These are phyloP conservation scores for Pseudonitzschia multistriata DNA, from an alignment of 108 stramenopile genomes.

Conservation along the genomic window DNA sequence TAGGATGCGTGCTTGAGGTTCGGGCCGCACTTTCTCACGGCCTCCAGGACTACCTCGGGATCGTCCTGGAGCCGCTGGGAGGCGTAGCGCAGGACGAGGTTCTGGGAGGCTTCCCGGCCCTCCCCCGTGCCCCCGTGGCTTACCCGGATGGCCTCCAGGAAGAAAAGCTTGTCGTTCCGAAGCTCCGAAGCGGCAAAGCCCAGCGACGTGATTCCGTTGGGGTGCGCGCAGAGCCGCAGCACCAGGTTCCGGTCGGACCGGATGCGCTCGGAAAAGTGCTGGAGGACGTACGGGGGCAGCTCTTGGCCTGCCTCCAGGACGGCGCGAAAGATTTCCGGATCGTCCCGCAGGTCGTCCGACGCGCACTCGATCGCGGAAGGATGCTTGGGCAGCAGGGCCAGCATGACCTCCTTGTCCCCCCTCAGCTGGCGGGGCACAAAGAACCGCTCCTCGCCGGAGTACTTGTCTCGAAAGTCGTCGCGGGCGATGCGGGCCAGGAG, in stretches of 20 bases:
- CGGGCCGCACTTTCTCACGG: constrained; percentile 30
- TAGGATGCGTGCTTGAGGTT: constrained; percentile 39
- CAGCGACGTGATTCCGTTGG: constrained; percentile 14
- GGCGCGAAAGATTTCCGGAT: constrained; percentile 21
- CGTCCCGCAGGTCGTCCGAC: constrained; percentile 21
- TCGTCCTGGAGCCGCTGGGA: constrained; percentile 36
- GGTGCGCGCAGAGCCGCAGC: constrained; percentile 15
- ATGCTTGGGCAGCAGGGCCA: constrained; percentile 14
- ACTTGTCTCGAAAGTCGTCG: constrained; percentile 16
- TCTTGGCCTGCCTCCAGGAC: neutral
- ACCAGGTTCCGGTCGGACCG: constrained; percentile 16
- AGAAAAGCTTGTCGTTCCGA: constrained; percentile 29
- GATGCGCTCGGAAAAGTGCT: constrained; percentile 31
- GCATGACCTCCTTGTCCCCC: constrained; percentile 30
- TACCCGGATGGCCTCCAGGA: constrained; percentile 7
- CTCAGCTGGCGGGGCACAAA: constrained; percentile 26
- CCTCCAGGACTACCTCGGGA: constrained; percentile 32
- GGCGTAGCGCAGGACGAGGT: constrained; percentile 35
- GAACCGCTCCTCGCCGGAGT: constrained; percentile 14
- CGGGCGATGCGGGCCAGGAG: constrained; percentile 24
- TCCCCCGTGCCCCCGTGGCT: neutral
- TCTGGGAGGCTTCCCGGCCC: neutral
- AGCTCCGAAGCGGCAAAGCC: neutral
- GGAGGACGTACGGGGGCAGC: constrained; percentile 23
- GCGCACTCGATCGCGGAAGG: constrained; percentile 24